Evolutionary conservation across 1,284 basidiomycete genomes (phyloP), one percentile per base, ranked within the genome.

Genomic region (Vanrija humicola): DNA sequence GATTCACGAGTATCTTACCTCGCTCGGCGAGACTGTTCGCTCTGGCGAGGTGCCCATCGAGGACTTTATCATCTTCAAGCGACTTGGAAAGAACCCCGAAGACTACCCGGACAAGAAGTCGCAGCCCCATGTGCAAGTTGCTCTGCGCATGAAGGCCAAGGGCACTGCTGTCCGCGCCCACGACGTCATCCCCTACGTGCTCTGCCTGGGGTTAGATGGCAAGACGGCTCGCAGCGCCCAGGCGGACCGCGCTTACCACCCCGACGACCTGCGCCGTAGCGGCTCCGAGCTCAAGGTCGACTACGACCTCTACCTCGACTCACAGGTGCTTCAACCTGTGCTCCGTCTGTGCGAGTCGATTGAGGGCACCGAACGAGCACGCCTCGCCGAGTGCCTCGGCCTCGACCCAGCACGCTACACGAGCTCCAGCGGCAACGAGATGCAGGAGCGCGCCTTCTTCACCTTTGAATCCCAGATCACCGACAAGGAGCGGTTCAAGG

Each of bases 121-220:
- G 43, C 93, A 95, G 67, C 95, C 95, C 1, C 96, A 98, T 69
- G 96, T 98, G 1, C 93, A 97, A 67, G 96, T 99, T 14, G 95
- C 95, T 0, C 78, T 96, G 55, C 83, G 90, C 28, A 86, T 96
- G 86, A 95, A 94, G 76, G 82, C 85, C 2, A 87, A 85, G 63
- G 92, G 93, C 29, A 84, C 83, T 5, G 84, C 84, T 18, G 88
- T 90, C 0, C 85, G 87, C 39, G 84, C 83, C 4, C 93, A 95
- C 48, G 94, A 98, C 73, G 94, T 99, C 56, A 90, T 99, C 59
- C 87, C 94, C 0, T 99, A 98, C 74, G 84, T 98, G 52, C 97
- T 98, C 70, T 98, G 95, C 70, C 66, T 90, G 1, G 83, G 84
- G 5, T 84, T 87, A 18, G 86, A 86, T 55, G 89, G 89, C 29